phyloP scores from a whole-genome alignment of 2,329 filamentous ascomycete genomes.

The Nemania diffusa region DNA sequence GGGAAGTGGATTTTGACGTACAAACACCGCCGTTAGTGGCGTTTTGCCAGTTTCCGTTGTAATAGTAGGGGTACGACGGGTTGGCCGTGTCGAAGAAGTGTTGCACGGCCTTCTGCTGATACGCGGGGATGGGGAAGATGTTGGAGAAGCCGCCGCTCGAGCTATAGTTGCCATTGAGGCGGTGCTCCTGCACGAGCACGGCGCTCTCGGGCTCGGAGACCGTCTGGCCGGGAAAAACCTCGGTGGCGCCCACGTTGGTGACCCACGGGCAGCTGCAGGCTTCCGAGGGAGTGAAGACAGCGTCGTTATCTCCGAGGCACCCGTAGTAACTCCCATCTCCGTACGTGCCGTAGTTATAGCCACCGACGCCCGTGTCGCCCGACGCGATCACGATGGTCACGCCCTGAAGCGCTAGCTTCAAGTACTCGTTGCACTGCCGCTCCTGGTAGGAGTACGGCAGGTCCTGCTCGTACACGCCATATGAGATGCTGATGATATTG shows the following conservation, averaged over 20 bases:
- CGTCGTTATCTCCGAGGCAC: constrained; percentile 46
- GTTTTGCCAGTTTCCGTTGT: constrained; percentile 12
- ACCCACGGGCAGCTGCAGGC: constrained; percentile 62
- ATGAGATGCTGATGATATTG: constrained; percentile 30
- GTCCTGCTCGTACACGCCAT: constrained; percentile 24
- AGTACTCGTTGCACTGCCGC: constrained; percentile 31
- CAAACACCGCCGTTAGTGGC: constrained; percentile 6
- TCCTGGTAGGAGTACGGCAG: constrained; percentile 25
- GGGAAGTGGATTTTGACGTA: background rate
- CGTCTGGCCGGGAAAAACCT: constrained; percentile 36
- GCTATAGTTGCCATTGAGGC: constrained; percentile 32
- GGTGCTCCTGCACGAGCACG: constrained; percentile 14
- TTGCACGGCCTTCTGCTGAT: constrained; percentile 36
- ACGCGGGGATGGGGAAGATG: constrained; percentile 42
- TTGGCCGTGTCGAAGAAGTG: constrained; percentile 9
- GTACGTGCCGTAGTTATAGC: constrained; percentile 11
- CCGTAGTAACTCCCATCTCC: constrained; percentile 11
- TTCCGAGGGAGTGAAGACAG: constrained; percentile 58
- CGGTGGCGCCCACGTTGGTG: constrained; percentile 55
- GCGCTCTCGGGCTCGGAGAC: constrained; percentile 38
- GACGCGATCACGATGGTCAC: constrained; percentile 28
- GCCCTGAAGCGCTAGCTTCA: constrained; percentile 29
- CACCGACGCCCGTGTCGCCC: constrained; percentile 24
- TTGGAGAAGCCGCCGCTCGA: constrained; percentile 35
- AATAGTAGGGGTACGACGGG: constrained; percentile 20